Conservation (phyloP, 306 rosid species). For the Potentilla sterilis region DNA sequence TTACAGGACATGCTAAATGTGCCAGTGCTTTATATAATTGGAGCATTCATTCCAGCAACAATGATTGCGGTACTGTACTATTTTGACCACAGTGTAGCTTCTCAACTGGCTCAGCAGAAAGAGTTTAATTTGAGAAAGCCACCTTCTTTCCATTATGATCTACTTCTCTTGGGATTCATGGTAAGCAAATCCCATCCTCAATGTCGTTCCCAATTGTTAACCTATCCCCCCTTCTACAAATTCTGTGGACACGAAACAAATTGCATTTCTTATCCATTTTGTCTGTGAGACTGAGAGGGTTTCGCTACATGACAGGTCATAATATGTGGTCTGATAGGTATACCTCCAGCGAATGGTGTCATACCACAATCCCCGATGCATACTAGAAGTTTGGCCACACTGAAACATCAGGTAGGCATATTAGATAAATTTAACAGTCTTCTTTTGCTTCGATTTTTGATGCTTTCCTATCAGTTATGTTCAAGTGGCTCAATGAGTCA, state of each 20-base stretch:
- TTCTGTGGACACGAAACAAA: neutral
- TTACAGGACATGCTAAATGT: constrained; percentile 76
- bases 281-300: constrained; percentile 14
- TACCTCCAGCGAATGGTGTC: constrained; percentile 83
- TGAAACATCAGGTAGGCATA: constrained; percentile 67
- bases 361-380: constrained; percentile 94
- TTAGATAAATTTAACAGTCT: neutral
- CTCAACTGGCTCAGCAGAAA: constrained; percentile 86
- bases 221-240: neutral
- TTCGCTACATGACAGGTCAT: constrained; percentile 54
- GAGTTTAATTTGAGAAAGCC: constrained; percentile 82
- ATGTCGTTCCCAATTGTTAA: constrained; percentile 11
- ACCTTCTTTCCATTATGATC: constrained; percentile 74
- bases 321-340: constrained; percentile 72
- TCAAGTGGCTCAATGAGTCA: neutral
- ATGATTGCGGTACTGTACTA: constrained; percentile 84
- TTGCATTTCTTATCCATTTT: neutral
- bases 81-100: constrained; percentile 86
- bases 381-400: constrained; percentile 72
- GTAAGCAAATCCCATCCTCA: constrained; percentile 33
- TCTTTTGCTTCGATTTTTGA: neutral
- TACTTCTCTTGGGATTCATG: constrained; percentile 83
- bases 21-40: constrained; percentile 64
- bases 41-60: constrained; percentile 80
- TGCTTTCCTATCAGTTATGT: neutral